Base-by-base conservation (phyloP, 371 early-diverging fungal genomes). In the Mucor plumbeus region DNA sequence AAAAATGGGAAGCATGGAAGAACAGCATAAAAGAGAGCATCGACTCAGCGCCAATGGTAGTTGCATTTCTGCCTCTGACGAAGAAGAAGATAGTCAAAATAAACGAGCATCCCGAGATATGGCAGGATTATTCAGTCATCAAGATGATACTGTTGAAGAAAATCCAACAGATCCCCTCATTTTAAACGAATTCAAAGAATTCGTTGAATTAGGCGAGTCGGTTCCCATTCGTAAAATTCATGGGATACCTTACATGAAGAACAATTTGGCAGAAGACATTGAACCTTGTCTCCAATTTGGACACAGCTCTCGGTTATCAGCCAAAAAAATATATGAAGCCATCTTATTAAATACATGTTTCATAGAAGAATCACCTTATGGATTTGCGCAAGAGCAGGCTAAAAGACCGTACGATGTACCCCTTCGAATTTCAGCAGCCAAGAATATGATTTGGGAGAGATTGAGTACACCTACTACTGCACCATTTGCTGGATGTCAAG, bases 201-300 rank as follows among this genome's bases (percentile, higher is more conserved):
- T 95, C 80, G 78, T 90, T 5, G 69, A 82, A 8, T 81, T 77
- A 58, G 81, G 84, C 9, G 73, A 85, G 43, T 69, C 77, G 5
- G 68, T 82, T 26, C 88, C 87, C 55, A 72, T 88, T 58, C 69
- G 77, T 64, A 89, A 93, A 70, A 72, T 94, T 64, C 85, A 91
- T 35, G 82, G 80, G 40, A 48, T 34, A 7, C 19, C 60, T 8
- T 71, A 53, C 19, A 86, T 94, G 79, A 89, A 90, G 60, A 86
- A 87, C 38, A 81, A 82, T 17, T 78, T 89, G 19, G 77, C 80
- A 15, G 93, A 92, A 59, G 95, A 94, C 64, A 79, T 94, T 7
- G 87, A 87, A 64, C 92, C 95, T 15, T 95, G 95, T 70, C 84
- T 97, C 64, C 87, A 93, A 26, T 95, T 97, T 74, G 95, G 97